Evolutionary conservation across 2,329 filamentous ascomycete species (phyloP).

Genomic region (Sclerotinia spermophila): DNA sequence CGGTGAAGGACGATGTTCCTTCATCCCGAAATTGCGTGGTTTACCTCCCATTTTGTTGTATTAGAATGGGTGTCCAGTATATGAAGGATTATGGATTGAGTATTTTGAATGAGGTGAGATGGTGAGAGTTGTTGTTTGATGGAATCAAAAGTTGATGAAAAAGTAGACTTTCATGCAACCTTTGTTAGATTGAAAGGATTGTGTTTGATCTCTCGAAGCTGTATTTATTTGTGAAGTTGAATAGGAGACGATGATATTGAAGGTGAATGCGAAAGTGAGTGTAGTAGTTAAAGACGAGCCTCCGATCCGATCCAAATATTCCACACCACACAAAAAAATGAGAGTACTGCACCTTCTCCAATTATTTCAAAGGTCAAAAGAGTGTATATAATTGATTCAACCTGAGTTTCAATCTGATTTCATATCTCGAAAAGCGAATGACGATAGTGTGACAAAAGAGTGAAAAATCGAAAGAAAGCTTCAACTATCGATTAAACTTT

Average conservation of each 20-base stretch:
- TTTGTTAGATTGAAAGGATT: neutral
- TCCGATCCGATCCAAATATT: neutral
- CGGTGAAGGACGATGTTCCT: constrained; percentile 33
- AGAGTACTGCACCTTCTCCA: neutral
- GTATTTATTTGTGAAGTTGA: neutral
- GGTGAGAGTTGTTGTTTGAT: neutral
- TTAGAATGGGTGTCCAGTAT: neutral
- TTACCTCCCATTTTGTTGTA: constrained; percentile 25
- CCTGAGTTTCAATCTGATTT: neutral
- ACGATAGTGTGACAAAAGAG: neutral
- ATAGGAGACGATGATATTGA: too few species aligned
- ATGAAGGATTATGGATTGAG: neutral
- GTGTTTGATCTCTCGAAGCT: neutral
- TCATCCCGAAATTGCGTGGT: constrained; percentile 24
- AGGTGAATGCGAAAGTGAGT: neutral
- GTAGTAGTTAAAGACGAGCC: neutral
- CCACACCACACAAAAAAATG: neutral
- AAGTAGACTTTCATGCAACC: neutral
- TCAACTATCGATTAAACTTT: neutral
- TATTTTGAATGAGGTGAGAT: neutral
- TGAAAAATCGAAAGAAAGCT: neutral
- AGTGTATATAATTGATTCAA: neutral
- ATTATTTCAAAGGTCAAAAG: neutral
- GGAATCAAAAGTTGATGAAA: neutral
- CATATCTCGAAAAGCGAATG: neutral